Conservation (phyloP, 495 filamentous ascomycete genomes). For the Xylaria bambusicola region DNA sequence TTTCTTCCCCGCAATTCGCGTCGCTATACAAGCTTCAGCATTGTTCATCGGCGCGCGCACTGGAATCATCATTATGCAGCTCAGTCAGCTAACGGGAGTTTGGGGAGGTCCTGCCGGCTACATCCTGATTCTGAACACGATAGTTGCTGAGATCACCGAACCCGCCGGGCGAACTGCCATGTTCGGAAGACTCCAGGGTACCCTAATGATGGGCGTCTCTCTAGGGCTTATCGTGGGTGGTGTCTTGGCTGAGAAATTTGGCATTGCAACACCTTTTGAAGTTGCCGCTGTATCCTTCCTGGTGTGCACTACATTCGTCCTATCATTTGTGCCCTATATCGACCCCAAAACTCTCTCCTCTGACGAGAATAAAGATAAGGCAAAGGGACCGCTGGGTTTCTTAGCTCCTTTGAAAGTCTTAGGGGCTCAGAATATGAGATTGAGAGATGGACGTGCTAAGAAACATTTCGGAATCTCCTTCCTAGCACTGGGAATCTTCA, state of each 20-base stretch:
- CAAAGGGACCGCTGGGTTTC: constrained; percentile 39
- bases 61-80: constrained; percentile 55
- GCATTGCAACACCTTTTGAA: constrained; percentile 51
- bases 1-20: constrained; percentile 52
- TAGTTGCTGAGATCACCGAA: constrained; percentile 47
- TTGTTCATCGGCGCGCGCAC: constrained; percentile 45
- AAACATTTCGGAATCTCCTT: constrained; percentile 52
- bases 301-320: constrained; percentile 34
- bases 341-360: constrained; percentile 26
- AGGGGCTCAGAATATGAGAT: constrained; percentile 41
- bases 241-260: constrained; percentile 47
- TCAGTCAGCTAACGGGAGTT: constrained; percentile 54
- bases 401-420: constrained; percentile 53
- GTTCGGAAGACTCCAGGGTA: constrained; percentile 54
- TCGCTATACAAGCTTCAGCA: constrained; percentile 51
- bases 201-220: constrained; percentile 51
- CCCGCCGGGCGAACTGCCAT: constrained; percentile 47
- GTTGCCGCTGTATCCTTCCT: constrained; percentile 48
- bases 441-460: constrained; percentile 36
- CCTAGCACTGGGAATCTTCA: constrained; percentile 51
- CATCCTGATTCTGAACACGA: constrained; percentile 53
- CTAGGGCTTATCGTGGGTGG: constrained; percentile 42
- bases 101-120: constrained; percentile 57
- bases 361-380: constrained; percentile 15
- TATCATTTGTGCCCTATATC: constrained; percentile 36